These are phyloP conservation scores for Suhomyces pyralidae DNA, from an alignment of 805 yeast genomes.

Conservation along the genomic window DNA sequence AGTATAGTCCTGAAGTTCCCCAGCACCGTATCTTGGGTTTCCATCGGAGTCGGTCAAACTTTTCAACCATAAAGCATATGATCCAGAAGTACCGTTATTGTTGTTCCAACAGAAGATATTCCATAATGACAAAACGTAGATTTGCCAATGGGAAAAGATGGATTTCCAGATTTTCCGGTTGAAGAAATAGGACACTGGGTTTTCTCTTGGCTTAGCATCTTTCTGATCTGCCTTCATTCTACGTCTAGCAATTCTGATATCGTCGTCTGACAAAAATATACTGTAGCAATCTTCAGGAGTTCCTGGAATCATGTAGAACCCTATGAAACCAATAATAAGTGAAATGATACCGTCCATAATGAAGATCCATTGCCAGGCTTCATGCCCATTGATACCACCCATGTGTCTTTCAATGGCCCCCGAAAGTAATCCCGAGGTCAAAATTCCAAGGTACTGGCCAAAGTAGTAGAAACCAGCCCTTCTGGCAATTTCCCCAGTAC, in stretches of 20 bases:
- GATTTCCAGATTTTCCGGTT: constrained; percentile 49
- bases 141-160: constrained; percentile 55
- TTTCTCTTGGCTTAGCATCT: constrained; percentile 13
- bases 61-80: constrained; percentile 54
- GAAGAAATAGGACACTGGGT: constrained; percentile 32
- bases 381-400: constrained; percentile 50
- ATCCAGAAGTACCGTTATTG: constrained; percentile 46
- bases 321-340: constrained; percentile 54
- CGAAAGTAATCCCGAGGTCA: constrained; percentile 62
- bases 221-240: constrained; percentile 16
- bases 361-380: constrained; percentile 75
- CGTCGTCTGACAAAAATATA: constrained; percentile 33
- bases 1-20: constrained; percentile 36
- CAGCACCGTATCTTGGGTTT: constrained; percentile 22
- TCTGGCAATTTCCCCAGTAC: constrained; percentile 51
- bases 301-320: constrained; percentile 59
- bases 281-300: constrained; percentile 51
- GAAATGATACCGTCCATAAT: constrained; percentile 63
- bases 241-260: constrained; percentile 30
- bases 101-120: constrained; percentile 63
- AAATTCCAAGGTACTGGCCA: constrained; percentile 61
- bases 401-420: constrained; percentile 49
- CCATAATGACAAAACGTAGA: constrained; percentile 54
- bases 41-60: constrained; percentile 9
- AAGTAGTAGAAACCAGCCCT: constrained; percentile 61